Conservation (phyloP, 176 grass and related monocot species). For the Oropetium thomaeum region DNA sequence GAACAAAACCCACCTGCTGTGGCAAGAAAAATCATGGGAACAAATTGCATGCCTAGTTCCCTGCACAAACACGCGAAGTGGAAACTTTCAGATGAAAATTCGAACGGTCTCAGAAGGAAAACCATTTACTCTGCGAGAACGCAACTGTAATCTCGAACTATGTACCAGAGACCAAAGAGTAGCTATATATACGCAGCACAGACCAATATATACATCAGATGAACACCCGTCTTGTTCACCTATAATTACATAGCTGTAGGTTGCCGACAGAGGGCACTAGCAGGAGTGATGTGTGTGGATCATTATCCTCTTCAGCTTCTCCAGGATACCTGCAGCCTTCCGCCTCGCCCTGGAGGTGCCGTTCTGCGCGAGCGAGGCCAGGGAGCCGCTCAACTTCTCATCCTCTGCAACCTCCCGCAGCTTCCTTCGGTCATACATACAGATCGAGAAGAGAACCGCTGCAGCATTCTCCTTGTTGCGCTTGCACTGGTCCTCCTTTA, state of each 20-base stretch:
- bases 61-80: background rate
- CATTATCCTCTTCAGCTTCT: conserved; percentile 55
- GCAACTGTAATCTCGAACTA: conserved; percentile 19
- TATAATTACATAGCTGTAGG: conserved; percentile 16
- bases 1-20: no score
- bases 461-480: conserved; percentile 77
- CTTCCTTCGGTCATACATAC: conserved; percentile 61
- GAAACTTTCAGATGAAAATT: background rate
- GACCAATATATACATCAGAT: conserved; percentile 41
- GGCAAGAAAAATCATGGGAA: no score
- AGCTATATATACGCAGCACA: conserved; percentile 25
- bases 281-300: conserved; percentile 58
- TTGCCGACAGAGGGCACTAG: conserved; percentile 17
- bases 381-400: conserved; percentile 46
- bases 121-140: background rate
- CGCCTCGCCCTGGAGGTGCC: conserved; percentile 56
- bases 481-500: conserved; percentile 54
- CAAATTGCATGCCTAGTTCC: no score
- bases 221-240: conserved; percentile 19
- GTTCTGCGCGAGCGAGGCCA: conserved; percentile 50
- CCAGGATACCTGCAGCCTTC: conserved; percentile 61
- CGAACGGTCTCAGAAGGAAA: background rate
- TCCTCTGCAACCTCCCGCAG: conserved; percentile 46
- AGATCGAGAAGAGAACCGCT: conserved; percentile 57
- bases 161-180: conserved; percentile 34